Conservation (phyloP, 2,329 filamentous ascomycete genomes). For the Colletotrichum sp. region DNA sequence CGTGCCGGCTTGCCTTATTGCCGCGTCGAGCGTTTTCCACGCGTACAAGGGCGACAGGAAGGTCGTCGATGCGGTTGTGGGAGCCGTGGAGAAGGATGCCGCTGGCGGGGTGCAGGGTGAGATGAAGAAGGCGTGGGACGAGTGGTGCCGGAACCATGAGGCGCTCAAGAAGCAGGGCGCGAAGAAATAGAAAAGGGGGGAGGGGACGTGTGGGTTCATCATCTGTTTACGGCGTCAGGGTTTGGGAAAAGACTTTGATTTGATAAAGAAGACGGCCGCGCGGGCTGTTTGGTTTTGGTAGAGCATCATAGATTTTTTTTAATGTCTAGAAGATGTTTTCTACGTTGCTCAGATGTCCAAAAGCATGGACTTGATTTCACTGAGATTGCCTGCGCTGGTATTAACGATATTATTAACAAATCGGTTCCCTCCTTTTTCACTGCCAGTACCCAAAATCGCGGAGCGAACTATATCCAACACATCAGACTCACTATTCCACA, state of each 20-base stretch:
- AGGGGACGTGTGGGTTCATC: background rate
- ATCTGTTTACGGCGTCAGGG: constrained; percentile 24
- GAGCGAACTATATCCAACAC: background rate
- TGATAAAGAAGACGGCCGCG: background rate
- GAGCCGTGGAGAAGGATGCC: constrained; percentile 54
- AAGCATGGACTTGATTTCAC: background rate
- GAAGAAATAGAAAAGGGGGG: background rate
- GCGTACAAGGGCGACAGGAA: constrained; percentile 56
- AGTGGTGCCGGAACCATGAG: constrained; percentile 20
- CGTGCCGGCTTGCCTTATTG: constrained; percentile 72
- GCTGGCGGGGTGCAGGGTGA: constrained; percentile 17
- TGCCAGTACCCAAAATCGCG: background rate
- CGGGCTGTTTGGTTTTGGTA: background rate
- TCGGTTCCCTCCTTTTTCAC: background rate
- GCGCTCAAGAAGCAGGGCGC: constrained; percentile 12
- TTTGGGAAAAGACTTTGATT: background rate
- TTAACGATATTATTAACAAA: background rate
- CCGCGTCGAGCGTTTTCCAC: constrained; percentile 66
- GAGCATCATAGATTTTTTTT: background rate
- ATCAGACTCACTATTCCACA: background rate
- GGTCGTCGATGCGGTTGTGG: constrained; percentile 67
- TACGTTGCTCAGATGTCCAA: background rate
- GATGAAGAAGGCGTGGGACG: constrained; percentile 17
- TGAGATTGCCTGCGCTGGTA: background rate
- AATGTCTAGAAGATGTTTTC: background rate